Evolutionary conservation across 306 rosid species (phyloP).

Genomic region (Vicia faba): DNA sequence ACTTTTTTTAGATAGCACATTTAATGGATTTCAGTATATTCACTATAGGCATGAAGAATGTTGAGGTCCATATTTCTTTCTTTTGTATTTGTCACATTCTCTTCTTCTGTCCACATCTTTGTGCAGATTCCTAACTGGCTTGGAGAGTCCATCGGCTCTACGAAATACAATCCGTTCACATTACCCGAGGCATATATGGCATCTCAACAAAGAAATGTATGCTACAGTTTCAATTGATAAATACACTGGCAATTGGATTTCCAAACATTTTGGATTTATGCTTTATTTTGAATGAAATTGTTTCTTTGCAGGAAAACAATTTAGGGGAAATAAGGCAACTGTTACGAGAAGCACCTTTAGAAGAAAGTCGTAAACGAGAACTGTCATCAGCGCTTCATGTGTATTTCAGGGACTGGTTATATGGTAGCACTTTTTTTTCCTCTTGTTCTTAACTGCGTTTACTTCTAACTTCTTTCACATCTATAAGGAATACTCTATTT

Average conservation of each 20-base stretch:
- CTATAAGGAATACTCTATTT: constrained; percentile 1
- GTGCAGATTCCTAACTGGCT: constrained; percentile 88
- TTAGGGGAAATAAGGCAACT: constrained; percentile 75
- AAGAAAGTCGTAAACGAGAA: constrained; percentile 85
- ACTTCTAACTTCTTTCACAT: constrained; percentile 4
- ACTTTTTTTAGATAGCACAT: not conserved
- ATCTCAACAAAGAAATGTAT: constrained; percentile 77
- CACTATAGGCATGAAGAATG: constrained; percentile 4
- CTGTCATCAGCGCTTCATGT: constrained; percentile 88
- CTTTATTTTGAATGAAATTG: constrained; percentile 36
- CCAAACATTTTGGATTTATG: constrained; percentile 29
- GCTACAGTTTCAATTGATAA: constrained; percentile 33
- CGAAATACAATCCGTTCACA: constrained; percentile 76
- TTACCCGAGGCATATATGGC: constrained; percentile 76
- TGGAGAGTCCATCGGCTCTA: constrained; percentile 67
- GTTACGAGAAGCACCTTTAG: constrained; percentile 82
- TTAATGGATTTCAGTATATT: constrained; percentile 23
- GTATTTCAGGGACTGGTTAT: constrained; percentile 95
- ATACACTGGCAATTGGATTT: constrained; percentile 30
- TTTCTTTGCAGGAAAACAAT: constrained; percentile 62
- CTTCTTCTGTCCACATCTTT: constrained; percentile 33
- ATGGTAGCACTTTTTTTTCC: constrained; percentile 52
- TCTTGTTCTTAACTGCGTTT: constrained; percentile 13
- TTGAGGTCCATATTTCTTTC: constrained; percentile 13
- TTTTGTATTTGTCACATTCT: constrained; percentile 14